Evolutionary conservation across 257 asterid genomes (phyloP), one percentile per base, ranked within the genome.

Genomic region (Ligustrum vulgare): DNA sequence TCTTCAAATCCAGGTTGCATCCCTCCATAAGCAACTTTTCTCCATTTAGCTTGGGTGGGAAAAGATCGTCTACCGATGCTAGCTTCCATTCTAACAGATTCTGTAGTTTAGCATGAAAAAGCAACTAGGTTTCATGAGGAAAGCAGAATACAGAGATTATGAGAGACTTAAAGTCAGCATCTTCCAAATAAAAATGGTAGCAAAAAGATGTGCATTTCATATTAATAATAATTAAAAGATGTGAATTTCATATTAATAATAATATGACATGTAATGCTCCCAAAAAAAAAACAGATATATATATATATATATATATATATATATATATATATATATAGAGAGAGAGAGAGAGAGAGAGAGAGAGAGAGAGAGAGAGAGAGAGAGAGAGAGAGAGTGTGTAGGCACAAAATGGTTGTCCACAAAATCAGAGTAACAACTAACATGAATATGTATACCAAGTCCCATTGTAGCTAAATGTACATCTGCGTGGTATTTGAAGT

Each of bases 1-100:
- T 94, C 97, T 43, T 88, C 96, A 68, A 81, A 94, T 32, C 98
- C 99, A 5, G 93, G 99, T 76, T 89, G 99, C 96, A 87, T 88
- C 56, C 99, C 99, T 65, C 98, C 97, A 64, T 88, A 94, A 28
- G 96, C 96, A 78, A 92, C 91, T 87, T 91, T 94, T 74, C 87
- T 88, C 97, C 99, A 94, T 84, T 83, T 87, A 65, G 75, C 80
- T 71, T 16, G 62, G 63, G 81, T 69, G 45, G 89, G 85, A 86
- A 92, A 83, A 43, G 86, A 64, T 69, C 69, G 77, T 41, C 75
- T 81, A 51, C 68, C 71, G 41, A 75, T 36, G 64, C 68, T 84
- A 45, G 76, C 64, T 77, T 87, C 93, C 92, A 92, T 91, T 75
- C 79, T 70, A 65, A 64, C 32, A 8, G 34, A 32, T 28, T 43